Conservation (phyloP, 768 basidiomycete species). For the Psilocybe cyanescens region DNA sequence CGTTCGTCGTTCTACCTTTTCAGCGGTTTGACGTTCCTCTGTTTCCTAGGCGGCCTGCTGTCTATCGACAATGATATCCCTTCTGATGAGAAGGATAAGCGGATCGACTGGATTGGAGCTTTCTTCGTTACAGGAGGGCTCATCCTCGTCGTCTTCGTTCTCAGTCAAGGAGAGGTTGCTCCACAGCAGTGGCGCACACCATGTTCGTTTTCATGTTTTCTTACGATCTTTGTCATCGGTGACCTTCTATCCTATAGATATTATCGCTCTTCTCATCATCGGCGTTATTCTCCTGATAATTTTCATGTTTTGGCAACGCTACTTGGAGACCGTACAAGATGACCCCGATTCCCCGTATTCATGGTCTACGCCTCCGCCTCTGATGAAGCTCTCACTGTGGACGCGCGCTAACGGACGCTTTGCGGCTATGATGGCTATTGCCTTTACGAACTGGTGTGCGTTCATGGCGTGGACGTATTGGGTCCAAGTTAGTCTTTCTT, state of each 20-base stretch:
- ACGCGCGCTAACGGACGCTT: slow-evolving; percentile 63
- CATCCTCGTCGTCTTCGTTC: slow-evolving; percentile 71
- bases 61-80: slow-evolving; percentile 64
- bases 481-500: slow-evolving; percentile 24
- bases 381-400: slow-evolving; percentile 71
- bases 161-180: slow-evolving; percentile 67
- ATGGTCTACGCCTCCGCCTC: slow-evolving; percentile 52
- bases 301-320: slow-evolving; percentile 71
- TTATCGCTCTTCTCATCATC: slow-evolving; percentile 68
- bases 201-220: slow-evolving; percentile 18
- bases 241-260: slow-evolving; percentile 46
- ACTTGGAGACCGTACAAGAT: slow-evolving; percentile 52
- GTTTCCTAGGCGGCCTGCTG: slow-evolving; percentile 55
- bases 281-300: slow-evolving; percentile 55
- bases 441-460: slow-evolving; percentile 64
- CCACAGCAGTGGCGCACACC: slow-evolving; percentile 63
- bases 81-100: slow-evolving; percentile 41
- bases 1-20: slow-evolving; percentile 63
- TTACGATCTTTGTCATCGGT: background rate
- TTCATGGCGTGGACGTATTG: slow-evolving; percentile 58
- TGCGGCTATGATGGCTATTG: slow-evolving; percentile 63
- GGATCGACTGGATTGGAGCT: slow-evolving; percentile 82
- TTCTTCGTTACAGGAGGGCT: slow-evolving; percentile 66
- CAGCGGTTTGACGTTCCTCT: slow-evolving; percentile 57
- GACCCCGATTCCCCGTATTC: slow-evolving; percentile 24